phyloP scores from a whole-genome alignment of 1,139 yeast genomes.

The Kurtzmaniella quercitrusa region DNA sequence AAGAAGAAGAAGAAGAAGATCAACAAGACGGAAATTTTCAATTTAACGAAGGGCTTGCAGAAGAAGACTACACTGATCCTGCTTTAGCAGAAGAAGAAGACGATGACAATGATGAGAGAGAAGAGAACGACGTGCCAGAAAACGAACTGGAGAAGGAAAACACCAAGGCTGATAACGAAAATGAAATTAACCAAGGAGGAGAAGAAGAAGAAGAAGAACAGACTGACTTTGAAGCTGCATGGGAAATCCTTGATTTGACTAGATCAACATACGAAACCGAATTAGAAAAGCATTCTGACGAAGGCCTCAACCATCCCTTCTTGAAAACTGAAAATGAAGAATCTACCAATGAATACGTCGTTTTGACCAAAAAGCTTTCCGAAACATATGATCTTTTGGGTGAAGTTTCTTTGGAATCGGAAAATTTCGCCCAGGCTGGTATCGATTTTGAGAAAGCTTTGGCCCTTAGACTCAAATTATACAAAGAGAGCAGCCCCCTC shows the following conservation, averaged over 20 bases:
- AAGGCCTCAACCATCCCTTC: conserved; percentile 24
- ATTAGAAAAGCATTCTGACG: conserved; percentile 16
- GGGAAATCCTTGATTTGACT: conserved; percentile 80
- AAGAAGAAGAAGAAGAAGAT: conserved; percentile 16
- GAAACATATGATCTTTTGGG: conserved; percentile 81
- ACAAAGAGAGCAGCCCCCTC: conserved; percentile 48
- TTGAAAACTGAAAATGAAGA: conserved; percentile 30
- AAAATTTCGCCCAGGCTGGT: conserved; percentile 75
- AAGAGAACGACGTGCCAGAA: conserved; percentile 18
- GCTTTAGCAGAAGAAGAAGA: conserved; percentile 16
- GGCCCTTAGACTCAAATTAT: conserved; percentile 51
- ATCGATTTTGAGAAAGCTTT: conserved; percentile 59
- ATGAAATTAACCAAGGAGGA: conserved; percentile 22
- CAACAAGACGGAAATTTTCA: conserved; percentile 44
- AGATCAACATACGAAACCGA: conserved; percentile 57
- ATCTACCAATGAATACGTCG: conserved; percentile 28
- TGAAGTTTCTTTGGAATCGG: conserved; percentile 83
- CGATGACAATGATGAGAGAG: no score
- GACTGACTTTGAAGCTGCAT: conserved; percentile 78
- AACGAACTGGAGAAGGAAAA: conserved; percentile 20
- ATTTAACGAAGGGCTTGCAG: conserved; percentile 51
- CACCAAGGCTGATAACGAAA: conserved; percentile 20
- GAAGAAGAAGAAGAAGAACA: conserved; percentile 21
- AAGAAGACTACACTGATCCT: conserved; percentile 32
- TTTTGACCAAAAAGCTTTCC: conserved; percentile 52